Conservation (phyloP, 176 grass and related monocot species). For the Aegilops sharonensis region DNA sequence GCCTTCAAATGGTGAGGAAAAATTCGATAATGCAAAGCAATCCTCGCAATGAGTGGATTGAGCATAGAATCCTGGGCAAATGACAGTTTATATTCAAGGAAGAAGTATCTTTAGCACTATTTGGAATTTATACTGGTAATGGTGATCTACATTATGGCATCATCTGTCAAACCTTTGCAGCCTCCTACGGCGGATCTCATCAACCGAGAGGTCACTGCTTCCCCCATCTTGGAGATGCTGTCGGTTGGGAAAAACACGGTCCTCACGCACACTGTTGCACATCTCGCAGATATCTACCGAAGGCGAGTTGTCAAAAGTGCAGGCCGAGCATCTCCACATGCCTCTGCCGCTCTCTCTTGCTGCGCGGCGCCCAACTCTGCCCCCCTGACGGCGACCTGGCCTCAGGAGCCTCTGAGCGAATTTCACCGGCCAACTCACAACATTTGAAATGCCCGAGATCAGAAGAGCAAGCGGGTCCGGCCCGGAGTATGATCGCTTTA, state of each 20-base stretch:
- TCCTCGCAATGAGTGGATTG: not conserved
- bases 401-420: constrained; percentile 42
- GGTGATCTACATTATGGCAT: constrained; percentile 41
- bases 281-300: constrained; percentile 74
- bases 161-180: constrained; percentile 70
- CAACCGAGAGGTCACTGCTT: constrained; percentile 34
- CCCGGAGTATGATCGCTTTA: constrained; percentile 42
- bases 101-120: not conserved
- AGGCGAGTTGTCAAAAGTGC: constrained; percentile 78
- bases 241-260: constrained; percentile 13
- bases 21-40: not conserved
- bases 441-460: constrained; percentile 39
- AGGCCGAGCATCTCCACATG: constrained; percentile 73
- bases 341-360: constrained; percentile 10
- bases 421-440: constrained; percentile 75
- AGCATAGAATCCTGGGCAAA: not conserved
- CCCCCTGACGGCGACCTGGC: not conserved
- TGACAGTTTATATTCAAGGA: not conserved
- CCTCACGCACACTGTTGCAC: constrained; percentile 56
- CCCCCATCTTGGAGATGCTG: constrained; percentile 7
- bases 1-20: not conserved
- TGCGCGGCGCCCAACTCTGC: constrained; percentile 44
- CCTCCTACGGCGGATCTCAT: constrained; percentile 78
- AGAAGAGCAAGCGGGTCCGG: constrained; percentile 49
- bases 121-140: not conserved